Base-by-base conservation (phyloP, 163 green algal species). In the Scenedesmus sp. region DNA sequence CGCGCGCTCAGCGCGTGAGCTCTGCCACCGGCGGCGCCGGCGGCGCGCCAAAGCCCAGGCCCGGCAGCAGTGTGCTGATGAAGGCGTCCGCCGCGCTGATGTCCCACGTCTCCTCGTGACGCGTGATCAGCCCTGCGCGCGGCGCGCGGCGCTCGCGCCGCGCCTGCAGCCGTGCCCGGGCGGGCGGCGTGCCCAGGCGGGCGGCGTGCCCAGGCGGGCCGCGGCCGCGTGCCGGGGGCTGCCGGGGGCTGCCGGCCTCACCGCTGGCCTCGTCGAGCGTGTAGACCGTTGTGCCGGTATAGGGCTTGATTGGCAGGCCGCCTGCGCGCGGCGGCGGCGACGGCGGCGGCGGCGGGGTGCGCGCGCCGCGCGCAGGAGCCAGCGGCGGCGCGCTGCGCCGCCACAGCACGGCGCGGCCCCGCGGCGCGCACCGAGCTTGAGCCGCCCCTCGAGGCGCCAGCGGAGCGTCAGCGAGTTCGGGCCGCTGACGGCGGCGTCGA, bases 101-200 rank as follows among this genome's bases (percentile, higher is more conserved):
- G 70, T 92, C 87, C 87, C 87, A 92, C 4, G 67, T 80, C 70
- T 92, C 87, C 56, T 86, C 50, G 20, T 90, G 85, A 28, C 66
- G 17, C 2, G 53, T 60, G 24, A 90, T 83, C 2, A 85, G 60
- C 15, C 82, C 85, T 39, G 66, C 9, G n/a, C n/a, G n/a, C n/a
- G n/a, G n/a, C n/a, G n/a, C n/a, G n/a, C n/a, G n/a, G n/a, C n/a
- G n/a, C n/a, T n/a, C n/a, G n/a, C n/a, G n/a, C n/a, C 7, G n/a
- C 14, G 22, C 22, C 71, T 50, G 60, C n/a, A 20, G 3, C 29
- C 45, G 56, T 84, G 77, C n/a, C 62, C 64, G 7, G 28, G 42
- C 62, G n/a, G n/a, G n/a, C n/a, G n/a, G n/a, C n/a, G n/a, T n/a
- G n/a, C n/a, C n/a, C 83, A 86, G 6, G 10, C 31, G 62, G 29